These are phyloP conservation scores for Quercus gilva DNA, from an alignment of 306 rosid genomes.

Conservation along the genomic window DNA sequence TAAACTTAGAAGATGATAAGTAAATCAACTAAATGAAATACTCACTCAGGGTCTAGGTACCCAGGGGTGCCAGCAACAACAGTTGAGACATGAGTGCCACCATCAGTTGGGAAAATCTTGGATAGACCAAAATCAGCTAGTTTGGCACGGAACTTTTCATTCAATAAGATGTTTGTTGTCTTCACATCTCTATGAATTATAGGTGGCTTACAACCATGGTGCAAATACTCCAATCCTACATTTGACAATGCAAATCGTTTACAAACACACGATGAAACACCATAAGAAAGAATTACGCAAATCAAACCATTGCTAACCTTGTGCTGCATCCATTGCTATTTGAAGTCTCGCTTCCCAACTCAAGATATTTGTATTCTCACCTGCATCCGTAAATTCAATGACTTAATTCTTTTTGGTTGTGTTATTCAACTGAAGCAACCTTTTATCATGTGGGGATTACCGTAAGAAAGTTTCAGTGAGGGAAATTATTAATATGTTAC, in stretches of 20 bases:
- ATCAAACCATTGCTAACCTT: constrained; percentile 28
- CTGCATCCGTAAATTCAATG: constrained; percentile 1
- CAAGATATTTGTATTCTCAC: constrained; percentile 14
- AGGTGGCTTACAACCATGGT: constrained; percentile 45
- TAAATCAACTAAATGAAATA: background rate
- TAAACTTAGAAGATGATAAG: background rate
- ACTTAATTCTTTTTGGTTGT: background rate
- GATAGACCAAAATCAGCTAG: constrained; percentile 51
- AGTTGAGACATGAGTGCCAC: constrained; percentile 27
- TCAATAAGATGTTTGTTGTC: constrained; percentile 41
- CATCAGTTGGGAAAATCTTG: constrained; percentile 24
- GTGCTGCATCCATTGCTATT: constrained; percentile 50
- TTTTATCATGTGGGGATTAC: too few relatives aligned
- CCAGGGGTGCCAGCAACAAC: constrained; percentile 45
- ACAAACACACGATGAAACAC: background rate
- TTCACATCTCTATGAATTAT: constrained; percentile 55
- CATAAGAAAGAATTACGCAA: background rate
- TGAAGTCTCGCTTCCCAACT: constrained; percentile 46
- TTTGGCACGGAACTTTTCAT: constrained; percentile 38
- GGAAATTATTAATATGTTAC: too few relatives aligned
- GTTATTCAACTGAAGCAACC: too few relatives aligned
- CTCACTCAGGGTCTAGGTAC: constrained; percentile 48
- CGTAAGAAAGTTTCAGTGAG: too few relatives aligned
- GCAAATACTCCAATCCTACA: constrained; percentile 60
- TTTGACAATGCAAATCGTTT: background rate